phyloP scores from a whole-genome alignment of 306 rosid genomes.

The Canavalia ensiformis region DNA sequence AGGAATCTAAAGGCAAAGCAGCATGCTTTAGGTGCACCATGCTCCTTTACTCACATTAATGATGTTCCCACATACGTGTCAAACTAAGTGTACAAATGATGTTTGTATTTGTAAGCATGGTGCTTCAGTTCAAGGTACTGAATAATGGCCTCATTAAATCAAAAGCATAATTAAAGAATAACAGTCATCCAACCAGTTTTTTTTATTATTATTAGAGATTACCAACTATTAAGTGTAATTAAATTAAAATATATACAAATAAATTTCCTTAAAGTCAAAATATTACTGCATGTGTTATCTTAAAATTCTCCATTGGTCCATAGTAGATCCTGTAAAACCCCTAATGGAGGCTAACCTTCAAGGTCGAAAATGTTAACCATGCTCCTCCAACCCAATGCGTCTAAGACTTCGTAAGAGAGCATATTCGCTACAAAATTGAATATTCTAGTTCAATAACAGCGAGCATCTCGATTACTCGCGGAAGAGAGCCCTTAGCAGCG shows the following conservation, averaged over 20 bases:
- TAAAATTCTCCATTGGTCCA: constrained; percentile 16
- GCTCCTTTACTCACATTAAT: constrained; percentile 1
- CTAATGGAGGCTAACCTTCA: constrained; percentile 18
- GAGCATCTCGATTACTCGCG: constrained; percentile 2
- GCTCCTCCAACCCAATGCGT: constrained; percentile 31
- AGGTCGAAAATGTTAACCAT: constrained; percentile 30
- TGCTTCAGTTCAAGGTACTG: not conserved
- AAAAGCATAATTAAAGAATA: not conserved
- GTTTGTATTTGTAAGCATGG: not conserved
- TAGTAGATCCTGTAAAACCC: constrained; percentile 19
- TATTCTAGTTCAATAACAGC: constrained; percentile 26
- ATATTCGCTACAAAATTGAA: constrained; percentile 23
- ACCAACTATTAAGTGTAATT: not conserved
- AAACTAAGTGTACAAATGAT: not conserved
- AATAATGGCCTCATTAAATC: constrained; percentile 9
- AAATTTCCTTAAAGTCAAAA: not conserved
- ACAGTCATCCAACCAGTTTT: not conserved
- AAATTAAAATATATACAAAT: constrained; percentile 2
- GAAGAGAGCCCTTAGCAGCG: constrained; percentile 8
- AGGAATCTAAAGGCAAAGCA: constrained; percentile 6
- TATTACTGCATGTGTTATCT: not conserved
- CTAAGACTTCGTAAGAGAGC: constrained; percentile 12
- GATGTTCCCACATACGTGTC: constrained; percentile 6
- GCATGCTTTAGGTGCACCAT: constrained; percentile 27
- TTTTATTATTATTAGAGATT: not conserved